Base-by-base conservation (phyloP, 148 eudicot genomes). In the Vaccinium corymbosum region DNA sequence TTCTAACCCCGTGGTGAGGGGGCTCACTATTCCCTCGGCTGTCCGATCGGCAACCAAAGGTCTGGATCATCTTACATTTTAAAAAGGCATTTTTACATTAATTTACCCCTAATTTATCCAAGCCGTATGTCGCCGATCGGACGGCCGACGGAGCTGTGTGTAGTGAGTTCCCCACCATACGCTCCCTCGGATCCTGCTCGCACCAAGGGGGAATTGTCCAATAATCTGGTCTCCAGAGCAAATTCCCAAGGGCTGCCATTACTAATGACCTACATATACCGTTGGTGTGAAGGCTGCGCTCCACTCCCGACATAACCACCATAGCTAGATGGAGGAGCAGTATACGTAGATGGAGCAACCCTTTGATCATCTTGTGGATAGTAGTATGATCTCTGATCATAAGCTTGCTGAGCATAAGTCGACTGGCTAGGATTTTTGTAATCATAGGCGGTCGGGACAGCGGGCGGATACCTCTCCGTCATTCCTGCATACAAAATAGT, bases 381-480 rank as follows among this genome's bases (percentile, higher is more conserved):
- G 84, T 89, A 87, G 56, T 88, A 83, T 25, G 90, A 42, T 70
- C 85, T 87, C 32, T 87, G 90, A 75, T 83, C 90, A 83, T 51
- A 84, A n/a, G 82, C 81, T 38, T 49, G 88, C 86, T 86, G 85
- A 72, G 86, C 81, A 86, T 90, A 89, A 48, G 87, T 78, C 76
- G 90, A 17, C 68, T 84, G 90, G 77, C 76, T 80, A 7, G 89
- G 49, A 68, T 78, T 84, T 80, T 87, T 85, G 64, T 88, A 88
- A 22, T 32, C 57, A 59, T 89, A 90, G 42, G 87, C 20, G 32
- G 42, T 57, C 14, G 89, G 80, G 73, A 61, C 83, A 50, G 86
- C 74, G 16, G 86, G 87, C 3, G 87, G 76, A 88, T 81, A 84
- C 70, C 90, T 85, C 61, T 89, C 89, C 4, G 84, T 78, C 32